Base-by-base conservation (phyloP, 306 rosid species). In the Citrullus mucosospermus region DNA sequence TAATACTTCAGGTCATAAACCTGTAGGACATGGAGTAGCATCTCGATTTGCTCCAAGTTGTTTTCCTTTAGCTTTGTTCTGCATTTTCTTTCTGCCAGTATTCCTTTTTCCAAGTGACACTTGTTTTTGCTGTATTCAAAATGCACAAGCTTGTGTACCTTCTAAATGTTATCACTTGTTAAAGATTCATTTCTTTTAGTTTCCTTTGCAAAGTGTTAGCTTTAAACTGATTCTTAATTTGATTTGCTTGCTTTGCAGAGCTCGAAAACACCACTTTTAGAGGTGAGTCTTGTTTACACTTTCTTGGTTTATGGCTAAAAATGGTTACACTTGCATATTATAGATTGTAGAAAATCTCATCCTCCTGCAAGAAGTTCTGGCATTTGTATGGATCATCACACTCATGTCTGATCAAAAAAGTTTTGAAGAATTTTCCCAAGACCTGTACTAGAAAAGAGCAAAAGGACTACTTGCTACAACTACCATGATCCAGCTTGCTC, bases 211-310 rank as follows among this genome's bases (percentile, higher is more conserved):
- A 70, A 20, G n/a, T n/a, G 34, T 46, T 46, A 28, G 28, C 43
- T 1, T 50, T 25, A 28, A 28, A 28, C 44, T 30, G 77, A 30
- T 72, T 72, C 43, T 48, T 50, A 50, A 28, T 50, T 70, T 48
- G n/a, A 17, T 72, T 50, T 72, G 6, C 25, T 72, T 72, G 60
- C 34, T 50, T 72, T 72, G 77, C 60, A 72, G 77, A 50, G 77
- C 55, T 72, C 25, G 60, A 17, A 72, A 50, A 72, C 60, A 28
- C 60, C 2, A 72, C 77, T 48, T 50, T 72, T 72, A 50, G 77
- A 72, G 77, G 77, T 72, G 14, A 32, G 77, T 72, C 59, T 30
- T 50, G 20, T 9, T 28, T 50, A 12, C 2, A 30, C 28, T 72
- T 28, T 14, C 50, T 14, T 46, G 41, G 57, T 46, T 70, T 69